These are phyloP conservation scores for Xylaria intraflava DNA, from an alignment of 495 filamentous ascomycete genomes.

Conservation along the genomic window DNA sequence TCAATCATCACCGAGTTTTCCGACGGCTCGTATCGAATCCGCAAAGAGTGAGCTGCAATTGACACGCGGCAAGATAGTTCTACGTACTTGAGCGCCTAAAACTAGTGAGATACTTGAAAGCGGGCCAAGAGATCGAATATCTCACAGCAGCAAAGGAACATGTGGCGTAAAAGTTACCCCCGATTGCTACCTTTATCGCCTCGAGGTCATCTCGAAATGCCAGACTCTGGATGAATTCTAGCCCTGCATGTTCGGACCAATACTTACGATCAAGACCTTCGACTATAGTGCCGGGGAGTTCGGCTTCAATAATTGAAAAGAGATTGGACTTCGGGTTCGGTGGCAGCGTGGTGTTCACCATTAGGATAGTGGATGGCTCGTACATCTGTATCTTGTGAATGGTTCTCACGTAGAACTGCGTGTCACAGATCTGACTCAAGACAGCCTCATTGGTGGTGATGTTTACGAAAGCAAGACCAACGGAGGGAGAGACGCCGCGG, in stretches of 20 bases:
- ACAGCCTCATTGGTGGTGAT: slow-evolving; percentile 73
- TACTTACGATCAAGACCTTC: slow-evolving; percentile 70
- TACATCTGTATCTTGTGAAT: slow-evolving; percentile 75
- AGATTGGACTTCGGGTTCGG: slow-evolving; percentile 65
- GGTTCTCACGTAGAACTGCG: slow-evolving; percentile 77
- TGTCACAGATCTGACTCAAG: slow-evolving; percentile 85
- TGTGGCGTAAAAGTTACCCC: slow-evolving; percentile 81
- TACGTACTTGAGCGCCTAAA: slow-evolving; percentile 73
- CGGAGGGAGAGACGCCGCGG: slow-evolving; percentile 74
- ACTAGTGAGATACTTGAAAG: slow-evolving; percentile 1
- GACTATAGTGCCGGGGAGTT: slow-evolving; percentile 52
- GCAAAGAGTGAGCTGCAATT: slow-evolving; percentile 71
- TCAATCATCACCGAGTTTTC: slow-evolving; percentile 95
- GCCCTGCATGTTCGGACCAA: slow-evolving; percentile 78
- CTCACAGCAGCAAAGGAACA: slow-evolving; percentile 85
- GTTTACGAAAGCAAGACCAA: slow-evolving; percentile 87
- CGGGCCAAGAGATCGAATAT: slow-evolving; percentile 2
- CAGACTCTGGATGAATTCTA: slow-evolving; percentile 72
- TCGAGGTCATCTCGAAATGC: slow-evolving; percentile 72
- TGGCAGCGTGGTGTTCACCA: slow-evolving; percentile 58
- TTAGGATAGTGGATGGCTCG: slow-evolving; percentile 67
- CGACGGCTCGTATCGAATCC: slow-evolving; percentile 81
- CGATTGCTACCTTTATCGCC: slow-evolving; percentile 68
- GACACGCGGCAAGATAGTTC: slow-evolving; percentile 54
- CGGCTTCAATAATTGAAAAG: slow-evolving; percentile 65